Percentiles rank a stretch among this genome's conserved stretches.
These are phyloP conservation scores for Penicillium samsonianum DNA, from an alignment of 495 filamentous ascomycete genomes.

Conservation along the genomic window DNA sequence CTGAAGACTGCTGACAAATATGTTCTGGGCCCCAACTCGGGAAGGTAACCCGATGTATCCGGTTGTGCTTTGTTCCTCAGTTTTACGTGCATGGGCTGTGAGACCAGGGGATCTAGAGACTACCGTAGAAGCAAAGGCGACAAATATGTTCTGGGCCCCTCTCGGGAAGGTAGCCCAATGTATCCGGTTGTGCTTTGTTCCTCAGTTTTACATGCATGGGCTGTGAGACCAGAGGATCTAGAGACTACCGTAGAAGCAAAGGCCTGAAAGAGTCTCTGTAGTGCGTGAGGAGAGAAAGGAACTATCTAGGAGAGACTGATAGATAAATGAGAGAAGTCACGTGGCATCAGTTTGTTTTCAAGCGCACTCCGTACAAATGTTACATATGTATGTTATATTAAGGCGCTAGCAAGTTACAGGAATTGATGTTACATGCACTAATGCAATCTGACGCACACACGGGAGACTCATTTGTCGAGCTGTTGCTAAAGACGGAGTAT, in stretches of 20 bases:
- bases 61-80: neutral
- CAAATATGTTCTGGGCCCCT: no score
- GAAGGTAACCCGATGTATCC: neutral
- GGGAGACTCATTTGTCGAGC: neutral
- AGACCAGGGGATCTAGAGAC: neutral
- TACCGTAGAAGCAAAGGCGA: neutral
- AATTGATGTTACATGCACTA: constrained; percentile 2
- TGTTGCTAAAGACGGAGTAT: neutral
- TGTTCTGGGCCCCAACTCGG: neutral
- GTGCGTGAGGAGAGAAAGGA: constrained; percentile 3
- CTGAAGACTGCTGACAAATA: constrained; percentile 3
- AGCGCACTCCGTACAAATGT: neutral
- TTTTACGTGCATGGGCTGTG: constrained; percentile 3
- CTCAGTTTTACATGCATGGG: constrained; percentile 1
- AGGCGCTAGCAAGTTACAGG: neutral
- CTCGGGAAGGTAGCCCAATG: constrained; percentile 2
- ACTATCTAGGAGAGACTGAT: neutral
- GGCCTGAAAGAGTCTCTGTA: constrained; percentile 1
- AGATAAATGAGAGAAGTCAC: neutral
- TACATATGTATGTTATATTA: constrained; percentile 2
- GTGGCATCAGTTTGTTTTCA: constrained; percentile 2
- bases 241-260: neutral
- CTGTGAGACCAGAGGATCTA: neutral
- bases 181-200: constrained; percentile 1
- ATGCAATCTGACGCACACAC: neutral